These are phyloP conservation scores for Lipomyces sp. DNA, from an alignment of 805 yeast species.

Conservation along the genomic window DNA sequence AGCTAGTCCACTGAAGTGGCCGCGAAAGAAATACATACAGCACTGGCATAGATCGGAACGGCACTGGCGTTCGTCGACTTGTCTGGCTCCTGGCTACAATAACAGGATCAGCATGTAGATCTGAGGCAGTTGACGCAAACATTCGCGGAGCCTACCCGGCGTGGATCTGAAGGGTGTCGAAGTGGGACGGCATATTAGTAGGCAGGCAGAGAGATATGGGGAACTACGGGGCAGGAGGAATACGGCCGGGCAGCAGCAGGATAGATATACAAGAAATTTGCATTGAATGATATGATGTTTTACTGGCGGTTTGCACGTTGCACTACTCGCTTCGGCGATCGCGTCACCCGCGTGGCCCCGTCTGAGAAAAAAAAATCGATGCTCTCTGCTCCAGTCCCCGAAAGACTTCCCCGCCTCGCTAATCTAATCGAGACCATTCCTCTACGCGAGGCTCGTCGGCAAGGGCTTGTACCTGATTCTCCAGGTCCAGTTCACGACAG, in stretches of 20 bases:
- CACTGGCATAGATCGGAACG: constrained; percentile 87
- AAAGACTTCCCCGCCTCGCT: too few species aligned
- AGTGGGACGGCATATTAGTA: constrained; percentile 46
- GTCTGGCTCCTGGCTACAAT: constrained; percentile 54
- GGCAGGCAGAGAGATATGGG: neutral
- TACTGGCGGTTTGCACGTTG: too few species aligned
- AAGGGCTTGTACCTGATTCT: too few species aligned
- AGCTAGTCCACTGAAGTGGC: neutral
- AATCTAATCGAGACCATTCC: too few species aligned
- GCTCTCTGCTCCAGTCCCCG: too few species aligned
- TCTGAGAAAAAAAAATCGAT: too few species aligned
- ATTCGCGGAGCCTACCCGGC: constrained; percentile 55
- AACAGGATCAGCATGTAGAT: neutral
- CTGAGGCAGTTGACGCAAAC: neutral
- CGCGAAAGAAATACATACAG: constrained; percentile 35
- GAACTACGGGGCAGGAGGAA: neutral
- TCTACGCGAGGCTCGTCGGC: too few species aligned
- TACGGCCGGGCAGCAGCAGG: neutral
- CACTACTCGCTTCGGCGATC: neutral
- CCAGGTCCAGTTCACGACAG: too few species aligned
- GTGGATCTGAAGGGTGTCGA: constrained; percentile 89
- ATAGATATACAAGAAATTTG: too few species aligned
- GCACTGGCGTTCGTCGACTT: constrained; percentile 72
- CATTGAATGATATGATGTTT: too few species aligned
- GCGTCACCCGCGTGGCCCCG: too few species aligned